Conservation (phyloP, 495 filamentous ascomycete genomes). For the Cladorrhinum samala region DNA sequence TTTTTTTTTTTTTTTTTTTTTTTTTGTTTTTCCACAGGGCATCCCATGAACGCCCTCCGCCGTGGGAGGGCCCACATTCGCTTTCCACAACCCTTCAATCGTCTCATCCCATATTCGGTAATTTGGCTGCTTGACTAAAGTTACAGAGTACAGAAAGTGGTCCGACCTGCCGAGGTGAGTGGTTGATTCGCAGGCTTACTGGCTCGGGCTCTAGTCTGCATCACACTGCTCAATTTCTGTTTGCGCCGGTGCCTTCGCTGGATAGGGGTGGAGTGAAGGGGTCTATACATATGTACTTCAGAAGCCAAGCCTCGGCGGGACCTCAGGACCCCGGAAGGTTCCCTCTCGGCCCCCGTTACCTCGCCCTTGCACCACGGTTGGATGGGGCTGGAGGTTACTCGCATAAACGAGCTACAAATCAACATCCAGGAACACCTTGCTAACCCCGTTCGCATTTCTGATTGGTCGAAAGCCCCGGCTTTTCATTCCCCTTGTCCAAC, state of each 20-base stretch:
- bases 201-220: too few species aligned
- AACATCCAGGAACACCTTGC: conserved; percentile 11
- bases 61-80: too few species aligned
- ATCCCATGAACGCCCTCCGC: too few species aligned
- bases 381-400: conserved; percentile 15
- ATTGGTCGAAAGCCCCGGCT: conserved; percentile 24
- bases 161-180: neutral
- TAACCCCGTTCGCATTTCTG: conserved; percentile 19
- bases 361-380: conserved; percentile 5
- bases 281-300: too few species aligned
- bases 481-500: conserved; percentile 15
- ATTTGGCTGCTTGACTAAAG: neutral
- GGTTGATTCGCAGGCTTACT: conserved; percentile 12
- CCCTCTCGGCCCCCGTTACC: conserved; percentile 17
- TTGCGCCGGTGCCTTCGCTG: conserved; percentile 23
- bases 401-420: conserved; percentile 16
- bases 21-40: too few species aligned
- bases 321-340: conserved; percentile 16
- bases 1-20: too few species aligned
- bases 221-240: conserved; percentile 18
- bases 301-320: conserved; percentile 14
- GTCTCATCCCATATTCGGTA: too few species aligned
- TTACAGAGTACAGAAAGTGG: too few species aligned
- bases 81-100: too few species aligned
- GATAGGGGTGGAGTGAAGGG: conserved; percentile 1